Evolutionary conservation across 805 yeast species (phyloP).

Genomic region (Metschnikowia aberdeeniae): DNA sequence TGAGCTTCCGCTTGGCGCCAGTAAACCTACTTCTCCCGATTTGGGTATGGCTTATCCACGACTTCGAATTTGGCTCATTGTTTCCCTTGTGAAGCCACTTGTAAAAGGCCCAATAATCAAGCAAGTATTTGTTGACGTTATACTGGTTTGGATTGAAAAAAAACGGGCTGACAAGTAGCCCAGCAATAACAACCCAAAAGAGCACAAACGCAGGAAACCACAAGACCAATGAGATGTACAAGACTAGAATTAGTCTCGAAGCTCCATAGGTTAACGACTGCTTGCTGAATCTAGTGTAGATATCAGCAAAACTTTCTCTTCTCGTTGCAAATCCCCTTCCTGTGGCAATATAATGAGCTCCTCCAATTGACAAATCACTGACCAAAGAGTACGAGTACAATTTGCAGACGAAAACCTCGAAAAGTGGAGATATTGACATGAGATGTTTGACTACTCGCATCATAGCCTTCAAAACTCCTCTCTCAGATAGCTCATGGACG

Average conservation of each 20-base stretch:
- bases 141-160: conserved; percentile 97
- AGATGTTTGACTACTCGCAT: conserved; percentile 68
- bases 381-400: conserved; percentile 68
- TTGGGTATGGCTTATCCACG: conserved; percentile 14
- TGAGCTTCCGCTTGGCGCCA: conserved; percentile 11
- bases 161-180: conserved; percentile 89
- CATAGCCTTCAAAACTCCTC: conserved; percentile 74
- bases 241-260: conserved; percentile 9
- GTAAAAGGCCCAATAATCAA: conserved; percentile 92
- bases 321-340: conserved; percentile 86
- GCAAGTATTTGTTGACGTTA: conserved; percentile 91
- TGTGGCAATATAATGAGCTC: conserved; percentile 82
- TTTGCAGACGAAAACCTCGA: conserved; percentile 80
- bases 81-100: conserved; percentile 57
- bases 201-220: conserved; percentile 94
- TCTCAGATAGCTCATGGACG: conserved; percentile 75
- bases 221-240: conserved; percentile 44
- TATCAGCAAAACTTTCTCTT: conserved; percentile 69
- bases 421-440: conserved; percentile 69
- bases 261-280: conserved; percentile 74
- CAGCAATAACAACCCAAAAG: conserved; percentile 94
- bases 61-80: not conserved
- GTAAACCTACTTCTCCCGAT: conserved; percentile 14
- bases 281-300: conserved; percentile 75
- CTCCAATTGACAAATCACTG: conserved; percentile 75